Conservation (phyloP, 1,139 yeast genomes). For the Blastobotrys buckinghamii region DNA sequence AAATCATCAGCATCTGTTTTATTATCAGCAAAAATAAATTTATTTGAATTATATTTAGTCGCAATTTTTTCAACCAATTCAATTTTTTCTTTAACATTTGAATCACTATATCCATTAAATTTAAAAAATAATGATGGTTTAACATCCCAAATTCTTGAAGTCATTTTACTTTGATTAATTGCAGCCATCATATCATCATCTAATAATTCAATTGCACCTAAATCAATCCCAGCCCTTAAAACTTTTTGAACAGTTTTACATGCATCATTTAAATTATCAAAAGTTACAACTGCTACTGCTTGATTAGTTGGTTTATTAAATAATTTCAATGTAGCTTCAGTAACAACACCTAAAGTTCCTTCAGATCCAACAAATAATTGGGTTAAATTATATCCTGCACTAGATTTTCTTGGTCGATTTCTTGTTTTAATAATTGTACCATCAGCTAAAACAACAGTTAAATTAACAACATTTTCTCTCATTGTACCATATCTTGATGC, state of each 20-base stretch:
- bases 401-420: slow-evolving; percentile 55
- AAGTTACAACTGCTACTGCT: slow-evolving; percentile 56
- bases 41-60: slow-evolving; percentile 16
- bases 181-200: slow-evolving; percentile 53
- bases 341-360: slow-evolving; percentile 64
- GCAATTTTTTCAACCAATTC: slow-evolving; percentile 23
- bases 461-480: slow-evolving; percentile 53
- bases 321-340: slow-evolving; percentile 60
- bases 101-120: slow-evolving; percentile 46
- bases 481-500: slow-evolving; percentile 67
- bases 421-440: slow-evolving; percentile 61
- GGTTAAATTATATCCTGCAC: slow-evolving; percentile 65
- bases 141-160: slow-evolving; percentile 43
- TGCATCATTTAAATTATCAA: slow-evolving; percentile 51
- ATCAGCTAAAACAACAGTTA: slow-evolving; percentile 62
- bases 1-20: slow-evolving; percentile 63
- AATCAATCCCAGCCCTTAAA: slow-evolving; percentile 44
- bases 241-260: slow-evolving; percentile 51
- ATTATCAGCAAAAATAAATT: slow-evolving; percentile 53
- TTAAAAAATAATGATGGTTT: slow-evolving; percentile 60
- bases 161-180: slow-evolving; percentile 40
- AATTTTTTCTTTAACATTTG: slow-evolving; percentile 26
- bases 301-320: slow-evolving; percentile 51
- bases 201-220: slow-evolving; percentile 60
- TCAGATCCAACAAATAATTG: slow-evolving; percentile 61